Base-by-base conservation (phyloP, 106 monocot genomes). In the Agapanthus africanus region DNA sequence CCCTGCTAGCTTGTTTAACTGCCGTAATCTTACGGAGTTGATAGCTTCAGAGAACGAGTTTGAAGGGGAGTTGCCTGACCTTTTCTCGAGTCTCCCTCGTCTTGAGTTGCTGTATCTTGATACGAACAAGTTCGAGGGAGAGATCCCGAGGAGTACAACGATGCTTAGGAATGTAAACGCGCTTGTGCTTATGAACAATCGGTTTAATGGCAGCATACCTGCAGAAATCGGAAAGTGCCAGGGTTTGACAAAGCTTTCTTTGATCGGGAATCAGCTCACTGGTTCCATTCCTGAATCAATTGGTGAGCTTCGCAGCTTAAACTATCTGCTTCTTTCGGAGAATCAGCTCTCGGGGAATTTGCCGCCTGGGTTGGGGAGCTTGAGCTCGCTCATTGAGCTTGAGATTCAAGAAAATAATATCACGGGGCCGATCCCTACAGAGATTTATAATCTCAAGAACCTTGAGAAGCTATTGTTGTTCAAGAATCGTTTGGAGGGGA, bases 341-440 rank as follows among this genome's bases (percentile, higher is more conserved):
- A 93, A 93, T 57, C 69, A 38, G 28, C 76, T 93, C 26, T 22
- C 32, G 0, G 89, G 89, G 11, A 19, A 30, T 42, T 64, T 93
- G 56, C 93, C 93, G 5, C 25, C 69, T 22, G 76, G 80, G 62
- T 35, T 92, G 10, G 88, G 88, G n/a, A 85, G 83, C 49, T 88
- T 82, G 40, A 71, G 67, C 33, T 75, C 54, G 4, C 52, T 92
- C 57, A 44, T 38, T 27, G 83, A 81, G 14, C 64, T 90, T 18
- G 38, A 73, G 57, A 75, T 93, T 4, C 79, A 83, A 13, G 61
- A 72, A 1, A 93, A 93, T 46, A 44, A 67, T 23, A 63, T 90
- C n/a, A 37, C 63, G 14, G 93, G 93, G 4, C 14, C 28, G 7
- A 78, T 93, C 19, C 89, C 89, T 2, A 25, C 21, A 0, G 79